Conservation (phyloP, 305 asterid species). For the Plantago lanceolata region DNA sequence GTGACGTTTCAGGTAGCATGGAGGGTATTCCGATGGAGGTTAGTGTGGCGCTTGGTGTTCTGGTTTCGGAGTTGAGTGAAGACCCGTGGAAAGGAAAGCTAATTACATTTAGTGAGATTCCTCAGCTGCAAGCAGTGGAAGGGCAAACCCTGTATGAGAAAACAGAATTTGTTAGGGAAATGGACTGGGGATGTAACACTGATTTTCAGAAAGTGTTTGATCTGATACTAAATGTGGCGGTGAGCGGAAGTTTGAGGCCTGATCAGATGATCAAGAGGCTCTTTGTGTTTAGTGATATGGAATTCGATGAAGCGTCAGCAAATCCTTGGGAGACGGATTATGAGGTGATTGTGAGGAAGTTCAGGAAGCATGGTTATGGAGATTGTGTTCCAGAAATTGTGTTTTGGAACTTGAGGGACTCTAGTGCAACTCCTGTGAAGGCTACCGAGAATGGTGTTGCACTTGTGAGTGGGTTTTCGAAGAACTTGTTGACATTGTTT, state of each 20-base stretch:
- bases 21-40: conserved; percentile 38
- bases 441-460: conserved; percentile 31
- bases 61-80: conserved; percentile 35
- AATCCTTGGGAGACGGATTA: conserved; percentile 40
- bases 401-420: conserved; percentile 35
- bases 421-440: conserved; percentile 27
- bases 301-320: conserved; percentile 32
- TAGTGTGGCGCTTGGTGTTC: conserved; percentile 37
- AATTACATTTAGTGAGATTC: conserved; percentile 33
- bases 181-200: conserved; percentile 26
- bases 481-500: conserved; percentile 29
- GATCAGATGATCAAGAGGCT: conserved; percentile 36
- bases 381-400: conserved; percentile 34
- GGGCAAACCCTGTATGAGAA: conserved; percentile 26
- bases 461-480: conserved; percentile 35
- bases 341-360: conserved; percentile 29
- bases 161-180: conserved; percentile 15
- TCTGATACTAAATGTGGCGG: conserved; percentile 33
- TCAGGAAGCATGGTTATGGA: conserved; percentile 30
- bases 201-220: conserved; percentile 38
- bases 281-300: conserved; percentile 48
- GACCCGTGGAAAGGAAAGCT: conserved; percentile 41
- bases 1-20: conserved; percentile 46
- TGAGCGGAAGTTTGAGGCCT: conserved; percentile 22
- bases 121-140: conserved; percentile 28